Conservation (phyloP, 2,329 filamentous ascomycete genomes). For the Juglanconis sp. region DNA sequence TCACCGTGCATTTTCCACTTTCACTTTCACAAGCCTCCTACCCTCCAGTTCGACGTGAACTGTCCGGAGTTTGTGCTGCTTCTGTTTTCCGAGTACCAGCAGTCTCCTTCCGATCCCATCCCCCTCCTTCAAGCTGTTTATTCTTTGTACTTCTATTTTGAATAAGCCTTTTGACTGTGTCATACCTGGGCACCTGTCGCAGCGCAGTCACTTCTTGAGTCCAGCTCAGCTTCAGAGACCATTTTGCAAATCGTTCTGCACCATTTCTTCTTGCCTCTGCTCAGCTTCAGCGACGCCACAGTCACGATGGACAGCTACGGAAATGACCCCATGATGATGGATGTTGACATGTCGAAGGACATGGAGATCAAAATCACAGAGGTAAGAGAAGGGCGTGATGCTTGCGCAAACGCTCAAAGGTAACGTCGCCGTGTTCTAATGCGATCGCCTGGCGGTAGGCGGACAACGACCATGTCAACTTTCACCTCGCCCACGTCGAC, state of each 20-base stretch:
- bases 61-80: too few species aligned
- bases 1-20: not conserved
- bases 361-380: constrained; percentile 55
- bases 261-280: not conserved
- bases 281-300: not conserved
- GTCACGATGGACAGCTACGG: constrained; percentile 48
- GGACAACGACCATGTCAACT: constrained; percentile 78
- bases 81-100: too few species aligned
- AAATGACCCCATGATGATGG: constrained; percentile 59
- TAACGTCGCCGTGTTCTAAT: constrained; percentile 21
- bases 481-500: constrained; percentile 85
- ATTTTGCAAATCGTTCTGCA: too few species aligned
- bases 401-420: not conserved
- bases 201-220: too few species aligned
- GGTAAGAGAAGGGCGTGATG: constrained; percentile 35
- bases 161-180: too few species aligned
- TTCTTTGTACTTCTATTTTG: too few species aligned
- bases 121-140: too few species aligned
- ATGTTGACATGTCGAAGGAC: constrained; percentile 41
- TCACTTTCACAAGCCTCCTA: not conserved
- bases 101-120: too few species aligned
- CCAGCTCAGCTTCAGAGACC: too few species aligned
- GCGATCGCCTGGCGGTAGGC: constrained; percentile 49
- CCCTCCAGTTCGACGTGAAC: too few species aligned
- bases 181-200: too few species aligned